Percentiles rank a stretch among this genome's conserved stretches.
phyloP scores from a whole-genome alignment of 2,329 filamentous ascomycete species.

The Diaporthe eres region DNA sequence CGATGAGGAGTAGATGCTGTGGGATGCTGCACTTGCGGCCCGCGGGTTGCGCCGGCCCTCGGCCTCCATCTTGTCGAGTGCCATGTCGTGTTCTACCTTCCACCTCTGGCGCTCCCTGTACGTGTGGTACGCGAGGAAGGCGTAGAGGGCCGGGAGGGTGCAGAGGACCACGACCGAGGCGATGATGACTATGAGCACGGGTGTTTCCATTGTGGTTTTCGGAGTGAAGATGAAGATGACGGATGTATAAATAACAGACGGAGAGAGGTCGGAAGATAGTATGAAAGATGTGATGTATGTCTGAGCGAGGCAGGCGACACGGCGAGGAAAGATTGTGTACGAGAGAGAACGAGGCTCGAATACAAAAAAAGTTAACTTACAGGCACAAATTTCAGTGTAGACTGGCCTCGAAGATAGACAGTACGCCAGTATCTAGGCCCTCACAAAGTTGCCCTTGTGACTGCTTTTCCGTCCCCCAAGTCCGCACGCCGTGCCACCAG shows the following conservation, averaged over 20 bases:
- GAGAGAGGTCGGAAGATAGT: background rate
- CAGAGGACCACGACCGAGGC: slow-evolving; percentile 12
- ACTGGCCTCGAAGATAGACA: background rate
- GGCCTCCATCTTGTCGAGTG: background rate
- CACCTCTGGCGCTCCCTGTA: slow-evolving; percentile 22
- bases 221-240: background rate
- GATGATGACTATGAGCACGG: slow-evolving; percentile 13
- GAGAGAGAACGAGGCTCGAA: background rate
- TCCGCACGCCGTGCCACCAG: background rate
- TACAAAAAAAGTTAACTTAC: background rate
- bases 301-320: background rate
- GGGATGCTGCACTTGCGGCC: background rate
- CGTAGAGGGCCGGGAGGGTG: slow-evolving; percentile 9
- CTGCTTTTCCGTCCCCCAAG: background rate
- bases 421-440: background rate
- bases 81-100: slow-evolving; percentile 2
- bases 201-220: background rate
- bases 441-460: background rate
- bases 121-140: slow-evolving; percentile 31
- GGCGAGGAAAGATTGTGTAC: background rate
- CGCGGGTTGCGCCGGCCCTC: slow-evolving; percentile 4
- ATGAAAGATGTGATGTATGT: background rate
- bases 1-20: background rate
- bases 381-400: background rate
- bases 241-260: background rate